Base-by-base conservation (phyloP, 108 stramenopile genomes). In the Pseudonitzschia multistriata region DNA sequence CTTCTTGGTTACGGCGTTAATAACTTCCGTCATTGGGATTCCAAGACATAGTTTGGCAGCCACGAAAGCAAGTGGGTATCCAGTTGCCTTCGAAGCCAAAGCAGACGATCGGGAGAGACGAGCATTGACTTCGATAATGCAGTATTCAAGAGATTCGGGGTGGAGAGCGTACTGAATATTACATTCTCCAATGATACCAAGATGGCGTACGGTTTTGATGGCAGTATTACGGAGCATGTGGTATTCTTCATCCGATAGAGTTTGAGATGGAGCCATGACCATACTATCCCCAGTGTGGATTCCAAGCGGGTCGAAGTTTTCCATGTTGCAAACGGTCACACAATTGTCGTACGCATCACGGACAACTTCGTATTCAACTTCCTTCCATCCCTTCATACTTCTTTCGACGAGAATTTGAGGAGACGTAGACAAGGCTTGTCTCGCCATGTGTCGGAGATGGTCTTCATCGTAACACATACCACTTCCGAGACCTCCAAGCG, bases 251-350 rank as follows among this genome's bases (percentile, higher is more conserved):
- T 99, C 96, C 36, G 90, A 93, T 37, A 99, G 73, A 53, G 98
- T 99, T 70, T 99, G 98, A 8, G 95, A 96, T 28, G 98, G 98
- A 39, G 98, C 98, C 80, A 99, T 88, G 37, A 99, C 98, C 73
- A 99, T 98, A 68, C 94, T 95, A 71, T 99, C 98, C 21, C 98
- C 98, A 49, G 97, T 98, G 83, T 97, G 97, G 59, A 98, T 95
- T 53, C 97, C 97, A 42, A 96, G 84, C 27, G 97, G 97, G 81
- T 98, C 97, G 68, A 97, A 97, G 82, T 97, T 97, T 74, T 99
- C 98, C 98, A 99, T 99, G 85, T 99, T 99, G 78, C 98, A 99
- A 29, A 99, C 98, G 60, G 98, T 99, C 70, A 99, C 91, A 77
- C 98, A 95, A 83, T 96, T 96, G 72, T 95, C 91, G 52, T 83